A percentile compares a stretch with the other conserved stretches of the same genome.
Conservation (phyloP, 768 basidiomycete species). For the Cystofilobasidium ferigula region DNA sequence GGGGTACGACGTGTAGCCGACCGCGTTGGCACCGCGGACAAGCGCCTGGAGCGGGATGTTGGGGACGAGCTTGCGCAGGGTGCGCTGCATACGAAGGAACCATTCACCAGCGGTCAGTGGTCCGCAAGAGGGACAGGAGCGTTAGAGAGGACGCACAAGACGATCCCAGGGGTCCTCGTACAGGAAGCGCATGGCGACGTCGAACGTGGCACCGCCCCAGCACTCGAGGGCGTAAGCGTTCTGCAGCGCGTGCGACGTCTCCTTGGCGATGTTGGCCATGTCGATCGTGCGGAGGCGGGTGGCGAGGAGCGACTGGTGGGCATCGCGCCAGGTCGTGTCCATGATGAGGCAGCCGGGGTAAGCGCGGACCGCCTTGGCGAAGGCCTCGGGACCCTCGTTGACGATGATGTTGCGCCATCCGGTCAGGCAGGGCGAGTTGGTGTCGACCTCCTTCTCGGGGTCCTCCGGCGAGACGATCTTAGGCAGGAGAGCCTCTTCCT, state of each 20-base stretch:
- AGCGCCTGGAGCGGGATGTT: conserved; percentile 98
- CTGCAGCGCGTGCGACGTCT: conserved; percentile 85
- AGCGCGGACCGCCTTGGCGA: conserved; percentile 92
- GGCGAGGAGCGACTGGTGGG: conserved; percentile 93
- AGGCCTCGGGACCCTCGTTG: conserved; percentile 92
- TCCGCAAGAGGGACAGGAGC: not conserved
- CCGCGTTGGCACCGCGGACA: conserved; percentile 96
- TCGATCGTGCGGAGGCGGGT: conserved; percentile 91
- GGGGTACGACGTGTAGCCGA: conserved; percentile 96
- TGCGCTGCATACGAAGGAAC: conserved; percentile 47
- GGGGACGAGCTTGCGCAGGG: conserved; percentile 86
- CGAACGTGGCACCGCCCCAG: conserved; percentile 84
- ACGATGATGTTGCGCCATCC: conserved; percentile 99
- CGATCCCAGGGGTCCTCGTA: conserved; percentile 99
- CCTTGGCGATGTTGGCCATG: conserved; percentile 96
- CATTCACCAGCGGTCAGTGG: not conserved
- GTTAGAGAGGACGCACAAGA: conserved; percentile 57
- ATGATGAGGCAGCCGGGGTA: conserved; percentile 68
- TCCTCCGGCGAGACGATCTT: conserved; percentile 66
- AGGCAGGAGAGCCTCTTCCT: conserved; percentile 74
- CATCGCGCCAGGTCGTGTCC: conserved; percentile 97
- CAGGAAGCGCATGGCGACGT: conserved; percentile 97
- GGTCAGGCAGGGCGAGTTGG: conserved; percentile 64
- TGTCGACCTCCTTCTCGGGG: conserved; percentile 61
- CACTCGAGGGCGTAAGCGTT: conserved; percentile 96